A percentile compares a stretch with the other conserved stretches of the same genome.
phyloP scores from a whole-genome alignment of 805 yeast species.

The Teunomyces atbi region DNA sequence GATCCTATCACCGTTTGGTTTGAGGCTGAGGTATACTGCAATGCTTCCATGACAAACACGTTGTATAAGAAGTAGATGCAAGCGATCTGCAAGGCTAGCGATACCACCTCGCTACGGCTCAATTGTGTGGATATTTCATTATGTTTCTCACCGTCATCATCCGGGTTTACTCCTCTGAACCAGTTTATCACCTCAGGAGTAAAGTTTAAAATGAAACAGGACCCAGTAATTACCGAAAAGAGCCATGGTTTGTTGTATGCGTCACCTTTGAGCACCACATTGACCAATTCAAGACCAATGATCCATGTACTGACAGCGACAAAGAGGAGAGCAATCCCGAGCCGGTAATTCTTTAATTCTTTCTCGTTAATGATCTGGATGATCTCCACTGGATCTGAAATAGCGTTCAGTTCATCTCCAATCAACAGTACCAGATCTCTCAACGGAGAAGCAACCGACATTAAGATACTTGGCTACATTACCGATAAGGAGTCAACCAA shows the following conservation, averaged over 20 bases:
- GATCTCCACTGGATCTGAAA: constrained; percentile 22
- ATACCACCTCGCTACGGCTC: constrained; percentile 26
- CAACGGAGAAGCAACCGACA: not conserved
- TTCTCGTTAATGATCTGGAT: constrained; percentile 36
- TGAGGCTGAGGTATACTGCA: constrained; percentile 52
- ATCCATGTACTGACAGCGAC: constrained; percentile 49
- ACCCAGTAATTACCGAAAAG: constrained; percentile 47
- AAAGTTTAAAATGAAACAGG: constrained; percentile 46
- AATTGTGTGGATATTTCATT: constrained; percentile 16
- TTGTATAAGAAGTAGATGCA: constrained; percentile 43
- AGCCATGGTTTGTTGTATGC: constrained; percentile 49
- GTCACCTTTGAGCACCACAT: constrained; percentile 47
- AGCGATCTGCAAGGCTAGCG: constrained; percentile 40
- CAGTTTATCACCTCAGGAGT: constrained; percentile 29
- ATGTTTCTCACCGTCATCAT: constrained; percentile 4
- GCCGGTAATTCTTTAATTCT: constrained; percentile 42
- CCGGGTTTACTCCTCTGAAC: not conserved
- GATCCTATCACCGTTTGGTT: constrained; percentile 52
- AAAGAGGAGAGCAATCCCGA: constrained; percentile 43
- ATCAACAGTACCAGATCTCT: constrained; percentile 3
- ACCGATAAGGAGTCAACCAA: not conserved
- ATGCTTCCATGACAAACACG: constrained; percentile 38
- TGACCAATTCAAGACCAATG: constrained; percentile 47
- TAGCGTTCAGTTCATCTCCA: not conserved
- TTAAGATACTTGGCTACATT: not conserved